phyloP scores from a whole-genome alignment of 345 rosid species.

The Murraya paniculata region DNA sequence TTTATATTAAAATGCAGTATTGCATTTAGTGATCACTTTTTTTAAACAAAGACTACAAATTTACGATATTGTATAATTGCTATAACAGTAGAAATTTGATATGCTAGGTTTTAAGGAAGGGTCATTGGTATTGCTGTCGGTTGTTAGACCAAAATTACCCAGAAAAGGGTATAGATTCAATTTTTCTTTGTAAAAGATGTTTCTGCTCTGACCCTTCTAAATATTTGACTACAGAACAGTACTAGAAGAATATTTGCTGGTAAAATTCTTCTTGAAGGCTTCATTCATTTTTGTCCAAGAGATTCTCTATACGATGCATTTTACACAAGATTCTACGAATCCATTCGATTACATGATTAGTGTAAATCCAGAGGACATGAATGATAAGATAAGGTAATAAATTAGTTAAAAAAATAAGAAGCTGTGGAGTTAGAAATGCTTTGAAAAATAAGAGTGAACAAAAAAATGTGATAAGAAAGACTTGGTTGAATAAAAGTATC shows the following conservation, averaged over 20 bases:
- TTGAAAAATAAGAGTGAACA: no score
- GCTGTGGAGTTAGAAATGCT: no score
- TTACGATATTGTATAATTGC: not conserved
- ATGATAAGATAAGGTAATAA: no score
- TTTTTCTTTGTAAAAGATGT: not conserved
- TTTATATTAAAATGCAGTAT: not conserved
- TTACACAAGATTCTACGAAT: not conserved
- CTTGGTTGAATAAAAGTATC: no score
- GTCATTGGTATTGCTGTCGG: not conserved
- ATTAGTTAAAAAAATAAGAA: no score
- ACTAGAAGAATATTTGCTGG: not conserved
- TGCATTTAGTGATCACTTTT: not conserved
- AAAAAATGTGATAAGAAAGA: no score
- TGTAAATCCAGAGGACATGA: not conserved
- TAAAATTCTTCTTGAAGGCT: not conserved
- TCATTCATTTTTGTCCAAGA: not conserved
- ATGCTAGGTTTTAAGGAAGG: no score
- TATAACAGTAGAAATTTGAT: not conserved
- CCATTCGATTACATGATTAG: not conserved
- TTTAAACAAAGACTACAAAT: not conserved
- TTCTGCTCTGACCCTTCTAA: not conserved
- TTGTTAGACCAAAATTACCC: not conserved
- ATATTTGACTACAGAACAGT: not conserved
- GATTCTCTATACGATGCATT: not conserved
- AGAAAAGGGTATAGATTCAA: not conserved